Evolutionary conservation across 176 grass and related monocot species (phyloP), one percentile per base, ranked within the genome.

Genomic region (Avena insularis): DNA sequence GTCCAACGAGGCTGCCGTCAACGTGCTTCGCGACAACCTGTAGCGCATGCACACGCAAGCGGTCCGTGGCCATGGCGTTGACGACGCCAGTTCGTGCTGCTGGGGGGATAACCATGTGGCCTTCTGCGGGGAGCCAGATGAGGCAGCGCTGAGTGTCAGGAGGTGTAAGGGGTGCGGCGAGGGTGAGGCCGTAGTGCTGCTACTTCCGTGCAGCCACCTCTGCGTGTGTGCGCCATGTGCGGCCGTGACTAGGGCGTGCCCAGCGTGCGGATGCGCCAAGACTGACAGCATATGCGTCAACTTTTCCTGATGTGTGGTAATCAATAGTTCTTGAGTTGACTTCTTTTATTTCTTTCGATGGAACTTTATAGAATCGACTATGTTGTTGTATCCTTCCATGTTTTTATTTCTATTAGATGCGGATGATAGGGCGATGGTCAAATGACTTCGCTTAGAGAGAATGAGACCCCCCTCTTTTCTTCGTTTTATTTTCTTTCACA

Each of bases 201-300:
- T 97, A 5, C 85, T 94, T 68, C 95, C 95, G 33, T 94, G 95
- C 79, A 82, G 91, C 21, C 95, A 97, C 83, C 87, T 97, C 7
- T 90, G 88, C 66, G 72, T 86, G 49, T 97, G 95, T 81, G 61
- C 31, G 50, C 7, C 86, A 46, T 98, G 95, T 55, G 95, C 75
- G 0, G 78, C 59, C 15, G 47, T 23, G 40, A 67, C 78, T 11
- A 19, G 10, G 29, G 69, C 82, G 20, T 98, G 93, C 83, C 93
- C 91, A 11, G 68, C 60, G 17, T 98, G 95, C 74, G 88, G 90
- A 19, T 85, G 71, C 64, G 23, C 51, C 53, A 92, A 88, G 45
- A 92, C 73, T 12, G 89, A 74, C 54, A 88, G 8, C 62, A 79
- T 98, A 59, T 53, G 47, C 75, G 86, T 98, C 71, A 98, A 95